A percentile compares a stretch with the other conserved stretches of the same genome.
phyloP scores from a whole-genome alignment of 1,139 yeast genomes.

The Maudiozyma humilis region DNA sequence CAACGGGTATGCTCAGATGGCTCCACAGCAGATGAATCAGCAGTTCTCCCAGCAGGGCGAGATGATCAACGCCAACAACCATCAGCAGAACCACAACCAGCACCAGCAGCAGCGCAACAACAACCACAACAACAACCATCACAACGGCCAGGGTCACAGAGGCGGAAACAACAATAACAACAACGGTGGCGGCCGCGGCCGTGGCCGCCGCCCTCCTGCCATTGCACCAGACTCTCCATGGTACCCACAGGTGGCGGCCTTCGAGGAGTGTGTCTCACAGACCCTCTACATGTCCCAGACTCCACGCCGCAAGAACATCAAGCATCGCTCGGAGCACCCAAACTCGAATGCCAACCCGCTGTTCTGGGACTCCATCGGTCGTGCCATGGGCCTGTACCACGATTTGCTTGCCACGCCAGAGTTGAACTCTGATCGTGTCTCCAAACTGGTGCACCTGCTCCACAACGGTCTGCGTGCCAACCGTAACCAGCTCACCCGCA shows the following conservation, averaged over 20 bases:
- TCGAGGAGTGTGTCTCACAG: constrained; percentile 40
- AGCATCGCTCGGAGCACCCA: constrained; percentile 24
- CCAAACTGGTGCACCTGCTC: constrained; percentile 39
- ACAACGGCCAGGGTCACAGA: neutral
- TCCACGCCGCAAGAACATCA: constrained; percentile 26
- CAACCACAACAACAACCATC: neutral
- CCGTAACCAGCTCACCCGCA: constrained; percentile 41
- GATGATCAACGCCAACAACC: too few species aligned
- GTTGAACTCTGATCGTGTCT: constrained; percentile 37
- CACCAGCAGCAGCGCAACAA: neutral
- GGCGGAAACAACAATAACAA: constrained; percentile 30
- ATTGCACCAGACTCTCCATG: constrained; percentile 35
- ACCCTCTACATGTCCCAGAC: constrained; percentile 33
- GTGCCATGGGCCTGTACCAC: constrained; percentile 41
- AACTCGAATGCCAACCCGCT: constrained; percentile 27
- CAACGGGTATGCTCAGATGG: too few species aligned
- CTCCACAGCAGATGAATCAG: too few species aligned
- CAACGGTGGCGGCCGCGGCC: constrained; percentile 30
- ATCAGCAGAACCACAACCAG: too few species aligned
- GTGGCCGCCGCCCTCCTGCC: too few species aligned
- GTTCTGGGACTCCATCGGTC: constrained; percentile 42
- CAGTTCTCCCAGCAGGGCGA: too few species aligned
- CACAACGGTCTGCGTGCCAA: constrained; percentile 46
- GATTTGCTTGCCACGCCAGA: constrained; percentile 39
- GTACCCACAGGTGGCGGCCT: constrained; percentile 37